Conservation (phyloP, 1,139 yeast species). For the Protomyces inundatus region DNA sequence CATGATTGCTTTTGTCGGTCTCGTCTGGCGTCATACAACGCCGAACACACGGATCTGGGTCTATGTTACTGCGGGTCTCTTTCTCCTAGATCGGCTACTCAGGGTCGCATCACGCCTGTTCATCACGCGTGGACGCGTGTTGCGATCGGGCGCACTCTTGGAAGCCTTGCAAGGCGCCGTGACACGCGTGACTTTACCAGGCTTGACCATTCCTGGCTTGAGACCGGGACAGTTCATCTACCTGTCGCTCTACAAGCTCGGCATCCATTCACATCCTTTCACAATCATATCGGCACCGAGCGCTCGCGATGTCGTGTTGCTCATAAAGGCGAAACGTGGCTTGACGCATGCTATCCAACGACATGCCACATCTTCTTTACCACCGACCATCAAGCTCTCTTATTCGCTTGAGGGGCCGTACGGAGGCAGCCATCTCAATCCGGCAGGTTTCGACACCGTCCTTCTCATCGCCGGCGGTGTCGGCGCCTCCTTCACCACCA, state of each 20-base stretch:
- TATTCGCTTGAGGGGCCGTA: conserved; percentile 34
- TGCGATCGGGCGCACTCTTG: conserved; percentile 8
- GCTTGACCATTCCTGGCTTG: conserved; percentile 25
- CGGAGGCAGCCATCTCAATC: conserved; percentile 29
- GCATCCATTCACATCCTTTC: conserved; percentile 33
- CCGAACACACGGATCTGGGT: conserved; percentile 30
- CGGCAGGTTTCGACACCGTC: conserved; percentile 30
- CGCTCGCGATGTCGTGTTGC: conserved; percentile 26
- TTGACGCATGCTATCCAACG: conserved; percentile 28
- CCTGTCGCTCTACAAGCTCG: conserved; percentile 32
- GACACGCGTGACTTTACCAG: conserved; percentile 16
- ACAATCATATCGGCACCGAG: conserved; percentile 29
- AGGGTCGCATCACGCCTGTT: conserved; percentile 26
- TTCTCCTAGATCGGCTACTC: conserved; percentile 29
- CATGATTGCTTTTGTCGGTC: conserved; percentile 30
- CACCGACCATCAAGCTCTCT: conserved; percentile 19
- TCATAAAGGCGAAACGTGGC: conserved; percentile 30
- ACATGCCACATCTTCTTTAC: background rate
- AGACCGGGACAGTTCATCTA: conserved; percentile 33
- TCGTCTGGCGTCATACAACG: conserved; percentile 31
- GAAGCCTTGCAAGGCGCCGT: background rate
- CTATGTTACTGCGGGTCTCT: conserved; percentile 31
- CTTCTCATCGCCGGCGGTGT: conserved; percentile 31
- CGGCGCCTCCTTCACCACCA: conserved; percentile 31
- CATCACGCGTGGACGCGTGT: conserved; percentile 5